Conservation (phyloP, 1,284 basidiomycete genomes). For the Leccinum fallax region DNA sequence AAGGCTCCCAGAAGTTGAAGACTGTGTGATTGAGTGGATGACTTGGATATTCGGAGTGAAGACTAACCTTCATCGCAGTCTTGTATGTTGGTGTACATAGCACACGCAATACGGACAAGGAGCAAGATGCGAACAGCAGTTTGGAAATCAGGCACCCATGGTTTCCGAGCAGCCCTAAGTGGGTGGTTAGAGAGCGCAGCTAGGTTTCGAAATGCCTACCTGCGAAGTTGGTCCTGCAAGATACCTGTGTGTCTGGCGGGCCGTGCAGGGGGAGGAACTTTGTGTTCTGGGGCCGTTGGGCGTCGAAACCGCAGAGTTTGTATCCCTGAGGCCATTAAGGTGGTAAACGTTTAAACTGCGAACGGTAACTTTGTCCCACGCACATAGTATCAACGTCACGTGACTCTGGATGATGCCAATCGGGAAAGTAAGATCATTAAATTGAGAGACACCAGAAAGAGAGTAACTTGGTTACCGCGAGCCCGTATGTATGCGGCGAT, state of each 20-base stretch:
- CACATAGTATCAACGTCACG: conserved; percentile 13
- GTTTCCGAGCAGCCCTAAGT: conserved; percentile 62
- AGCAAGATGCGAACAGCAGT: conserved; percentile 84
- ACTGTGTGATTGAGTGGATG: conserved; percentile 50
- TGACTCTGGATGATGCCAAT: conserved; percentile 4
- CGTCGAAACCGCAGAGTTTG: conserved; percentile 62
- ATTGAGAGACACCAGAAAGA: too few relatives aligned
- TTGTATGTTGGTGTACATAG: conserved; percentile 94
- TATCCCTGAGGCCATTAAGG: conserved; percentile 35
- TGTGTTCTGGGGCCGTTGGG: conserved; percentile 43
- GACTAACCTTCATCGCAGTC: conserved; percentile 94
- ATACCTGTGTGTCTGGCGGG: conserved; percentile 60
- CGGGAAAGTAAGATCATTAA: neutral
- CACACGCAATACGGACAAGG: conserved; percentile 80
- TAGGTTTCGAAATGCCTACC: conserved; percentile 41
- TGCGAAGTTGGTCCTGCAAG: conserved; percentile 75
- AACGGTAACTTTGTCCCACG: neutral
- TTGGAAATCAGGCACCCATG: conserved; percentile 84
- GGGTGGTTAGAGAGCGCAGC: conserved; percentile 13
- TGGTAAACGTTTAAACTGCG: neutral
- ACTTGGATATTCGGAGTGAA: neutral
- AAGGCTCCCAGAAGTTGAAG: conserved; percentile 98
- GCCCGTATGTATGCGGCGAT: too few relatives aligned
- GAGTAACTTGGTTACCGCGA: too few relatives aligned
- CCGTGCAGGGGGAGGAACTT: conserved; percentile 22